Percentiles rank a stretch among this genome's conserved stretches.
These are phyloP conservation scores for Colletotrichum eremochloae DNA, from an alignment of 2,329 filamentous ascomycete species.

Conservation along the genomic window DNA sequence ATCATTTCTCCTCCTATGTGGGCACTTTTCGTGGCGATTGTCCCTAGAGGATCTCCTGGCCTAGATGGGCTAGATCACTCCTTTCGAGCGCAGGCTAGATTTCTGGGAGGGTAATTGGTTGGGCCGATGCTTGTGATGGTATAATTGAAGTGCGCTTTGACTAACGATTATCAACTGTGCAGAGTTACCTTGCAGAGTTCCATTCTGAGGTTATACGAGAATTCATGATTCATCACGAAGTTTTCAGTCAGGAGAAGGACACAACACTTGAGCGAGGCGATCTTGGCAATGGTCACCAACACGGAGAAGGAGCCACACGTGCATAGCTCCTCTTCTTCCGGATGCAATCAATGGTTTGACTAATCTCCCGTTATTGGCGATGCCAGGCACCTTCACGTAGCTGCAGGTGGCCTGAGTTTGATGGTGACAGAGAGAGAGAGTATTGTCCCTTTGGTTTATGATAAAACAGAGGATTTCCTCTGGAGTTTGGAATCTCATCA, in stretches of 20 bases:
- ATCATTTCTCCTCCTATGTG: not conserved
- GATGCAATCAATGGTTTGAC: not conserved
- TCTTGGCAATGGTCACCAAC: constrained; percentile 27
- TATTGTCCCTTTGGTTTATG: not conserved
- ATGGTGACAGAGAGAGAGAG: not conserved
- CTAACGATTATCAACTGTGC: not conserved
- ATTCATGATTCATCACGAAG: not conserved
- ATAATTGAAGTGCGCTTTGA: not conserved
- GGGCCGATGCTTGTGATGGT: not conserved
- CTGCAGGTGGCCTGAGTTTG: not conserved
- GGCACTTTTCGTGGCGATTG: not conserved
- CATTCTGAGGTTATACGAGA: constrained; percentile 16
- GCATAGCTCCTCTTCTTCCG: not conserved
- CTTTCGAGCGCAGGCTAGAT: not conserved
- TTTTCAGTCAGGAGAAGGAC: not conserved
- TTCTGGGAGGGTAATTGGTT: not conserved
- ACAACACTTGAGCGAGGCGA: not conserved
- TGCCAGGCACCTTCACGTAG: not conserved
- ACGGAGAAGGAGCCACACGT: not conserved
- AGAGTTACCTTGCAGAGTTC: constrained; percentile 23
- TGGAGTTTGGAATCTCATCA: not conserved
- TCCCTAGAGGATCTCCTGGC: not conserved
- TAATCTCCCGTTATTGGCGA: not conserved
- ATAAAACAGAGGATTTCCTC: not conserved
- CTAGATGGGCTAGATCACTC: not conserved